These are phyloP conservation scores for Herpomyces periplanetae DNA, from an alignment of 2,329 filamentous ascomycete species.

Conservation along the genomic window DNA sequence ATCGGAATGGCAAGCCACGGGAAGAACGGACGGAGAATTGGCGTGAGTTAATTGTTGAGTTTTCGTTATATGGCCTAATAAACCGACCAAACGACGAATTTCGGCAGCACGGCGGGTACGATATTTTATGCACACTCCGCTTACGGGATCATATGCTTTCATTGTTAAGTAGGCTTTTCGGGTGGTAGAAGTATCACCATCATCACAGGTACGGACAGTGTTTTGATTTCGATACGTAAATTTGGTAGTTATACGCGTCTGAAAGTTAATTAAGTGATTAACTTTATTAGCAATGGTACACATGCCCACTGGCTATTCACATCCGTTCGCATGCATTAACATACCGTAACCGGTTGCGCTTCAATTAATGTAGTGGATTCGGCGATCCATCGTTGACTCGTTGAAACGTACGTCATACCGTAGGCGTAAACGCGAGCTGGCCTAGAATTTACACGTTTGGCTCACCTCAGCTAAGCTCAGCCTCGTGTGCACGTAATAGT, in stretches of 20 bases:
- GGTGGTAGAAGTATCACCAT: conserved; percentile 6
- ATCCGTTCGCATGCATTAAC: conserved; percentile 7
- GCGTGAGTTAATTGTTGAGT: no score
- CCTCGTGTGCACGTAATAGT: no score
- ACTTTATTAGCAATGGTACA: neutral
- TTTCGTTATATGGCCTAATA: no score
- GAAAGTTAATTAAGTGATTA: conserved; percentile 2
- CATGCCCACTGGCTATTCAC: conserved; percentile 1
- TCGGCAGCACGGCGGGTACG: conserved; percentile 62
- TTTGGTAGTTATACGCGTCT: conserved; percentile 73
- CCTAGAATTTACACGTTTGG: no score
- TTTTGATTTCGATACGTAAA: conserved; percentile 25
- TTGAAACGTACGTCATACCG: conserved; percentile 37
- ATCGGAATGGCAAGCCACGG: no score
- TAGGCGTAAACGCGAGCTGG: no score
- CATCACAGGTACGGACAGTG: conserved; percentile 6
- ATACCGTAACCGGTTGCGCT: conserved; percentile 45
- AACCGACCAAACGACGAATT: conserved; percentile 43
- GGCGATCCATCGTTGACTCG: conserved; percentile 61
- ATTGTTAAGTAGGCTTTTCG: conserved; percentile 27
- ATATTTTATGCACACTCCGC: conserved; percentile 59
- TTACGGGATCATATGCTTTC: conserved; percentile 55
- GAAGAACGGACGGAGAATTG: no score
- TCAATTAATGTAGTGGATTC: conserved; percentile 52
- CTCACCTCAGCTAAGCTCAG: no score